Base-by-base conservation (phyloP, 805 yeast genomes). In the Cyberlindnera mrakii region DNA sequence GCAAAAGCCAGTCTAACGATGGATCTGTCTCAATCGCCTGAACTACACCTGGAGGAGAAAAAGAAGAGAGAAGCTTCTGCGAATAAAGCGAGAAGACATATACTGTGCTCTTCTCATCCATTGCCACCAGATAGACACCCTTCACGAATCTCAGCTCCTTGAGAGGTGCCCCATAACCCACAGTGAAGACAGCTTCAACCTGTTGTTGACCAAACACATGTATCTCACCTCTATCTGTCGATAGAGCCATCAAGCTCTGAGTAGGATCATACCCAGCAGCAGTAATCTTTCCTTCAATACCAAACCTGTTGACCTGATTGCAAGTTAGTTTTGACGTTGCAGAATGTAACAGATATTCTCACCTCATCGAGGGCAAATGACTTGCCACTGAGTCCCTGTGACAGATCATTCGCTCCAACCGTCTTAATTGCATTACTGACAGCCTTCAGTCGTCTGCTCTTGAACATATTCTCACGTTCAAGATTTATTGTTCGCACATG, bases 141-240 rank as follows among this genome's bases (percentile, higher is more conserved):
- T 85, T 84, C 18, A 89, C 77, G 58, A 93, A 84, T 25, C 74
- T 66, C 42, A 93, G 57, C 33, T 72, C 66, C 35, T 70, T 66
- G 6, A 89, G 75, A 1, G 77, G 72, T 27, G 70, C 66, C 1
- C 73, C 62, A 0, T 77, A 64, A 11, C 74, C 70, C 40, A 82
- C 56, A 36, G 74, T 74, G 51, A 89, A 71, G 9, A 75, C 76
- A 13, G 78, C 84, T 48, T 83, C 83, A 9, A 89, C 96, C 42
- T 83, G 79, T 34, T 82, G 79, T 55, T 85, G 91, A 2, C 98
- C 99, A 57, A 80, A 82, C 5, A 93, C 82, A 50, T 85, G 81
- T 14, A 93, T 70, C 36, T 78, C 78, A 33, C 89, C 86, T 7
- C 65, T 58, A 31, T 73, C 79, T 0, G 96, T 88, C 3, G 89